Base-by-base conservation (phyloP, 805 yeast species). In the Spathaspora passalidarum region DNA sequence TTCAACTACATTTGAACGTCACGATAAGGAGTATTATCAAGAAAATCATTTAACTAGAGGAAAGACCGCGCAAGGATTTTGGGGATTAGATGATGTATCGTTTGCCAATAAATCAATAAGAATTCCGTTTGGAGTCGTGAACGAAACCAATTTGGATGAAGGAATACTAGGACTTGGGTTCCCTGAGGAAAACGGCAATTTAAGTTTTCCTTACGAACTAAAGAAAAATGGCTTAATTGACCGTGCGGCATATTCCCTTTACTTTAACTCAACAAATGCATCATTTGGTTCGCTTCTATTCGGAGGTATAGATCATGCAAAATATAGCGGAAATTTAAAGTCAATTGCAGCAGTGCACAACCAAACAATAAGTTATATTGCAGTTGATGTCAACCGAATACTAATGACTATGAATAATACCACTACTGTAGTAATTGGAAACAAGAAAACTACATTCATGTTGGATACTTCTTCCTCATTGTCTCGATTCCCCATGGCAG, bases 231-330 rank as follows among this genome's bases (percentile, higher is more conserved):
- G 76, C 7, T 47, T 52, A 44, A 69, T 67, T 50, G 51, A 63
- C 32, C 67, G 62, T 47, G 51, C 50, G 32, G 67, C 68, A 22
- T 72, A 71, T 54, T 68, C 73, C 11, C 60, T 72, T 43, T 70
- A 61, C 55, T 63, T 72, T 55, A 54, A 60, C 44, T 40, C 54
- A 0, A 42, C 48, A 2, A 56, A 51, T 29, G 59, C 55, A 14
- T 14, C 44, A 18, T 17, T 44, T 35, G 73, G 73, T 14, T 46
- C 46, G 21, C 49, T 67, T 16, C 45, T 65, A 19, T 67, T 67
- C 51, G 72, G 72, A 8, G 72, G 67, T 29, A 53, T 66, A 37
- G 69, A 65, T 49, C 45, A 56, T 14, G 57, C 58, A 32, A 64
- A 64, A 50, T 65, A 59, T 47, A 26, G 43, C 8, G 68, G 63